Percentiles rank a stretch among this genome's conserved stretches.
These are phyloP conservation scores for Buddleja alternifolia DNA, from an alignment of 257 asterid genomes.

Conservation along the genomic window DNA sequence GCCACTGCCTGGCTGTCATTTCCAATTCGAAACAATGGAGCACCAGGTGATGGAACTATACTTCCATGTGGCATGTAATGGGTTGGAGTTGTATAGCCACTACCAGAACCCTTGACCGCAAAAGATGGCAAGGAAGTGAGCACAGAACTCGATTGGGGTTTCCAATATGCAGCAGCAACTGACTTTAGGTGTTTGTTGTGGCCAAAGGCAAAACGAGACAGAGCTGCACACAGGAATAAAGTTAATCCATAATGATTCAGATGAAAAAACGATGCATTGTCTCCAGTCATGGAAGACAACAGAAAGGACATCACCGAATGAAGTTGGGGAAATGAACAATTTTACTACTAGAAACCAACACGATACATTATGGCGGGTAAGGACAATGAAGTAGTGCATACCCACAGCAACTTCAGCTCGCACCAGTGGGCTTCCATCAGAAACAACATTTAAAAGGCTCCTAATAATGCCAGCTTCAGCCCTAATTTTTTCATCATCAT, in stretches of 20 bases:
- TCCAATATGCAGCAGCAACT: slow-evolving; percentile 90
- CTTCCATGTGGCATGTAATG: slow-evolving; percentile 76
- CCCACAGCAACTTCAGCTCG: slow-evolving; percentile 99
- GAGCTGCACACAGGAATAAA: slow-evolving; percentile 60
- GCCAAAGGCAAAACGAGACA: slow-evolving; percentile 97
- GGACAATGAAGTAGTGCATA: slow-evolving; percentile 40
- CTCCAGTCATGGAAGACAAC: not conserved
- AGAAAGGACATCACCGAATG: not conserved
- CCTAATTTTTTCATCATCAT: slow-evolving; percentile 89
- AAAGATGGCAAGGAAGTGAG: slow-evolving; percentile 87
- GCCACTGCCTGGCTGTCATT: slow-evolving; percentile 56
- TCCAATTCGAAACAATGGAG: slow-evolving; percentile 71
- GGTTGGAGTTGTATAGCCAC: slow-evolving; percentile 85
- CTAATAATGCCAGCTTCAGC: slow-evolving; percentile 75
- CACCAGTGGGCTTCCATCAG: slow-evolving; percentile 98
- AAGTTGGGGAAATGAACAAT: not conserved
- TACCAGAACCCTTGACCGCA: slow-evolving; percentile 64
- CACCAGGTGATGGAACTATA: slow-evolving; percentile 64
- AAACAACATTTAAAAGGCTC: slow-evolving; percentile 73
- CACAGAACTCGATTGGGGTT: slow-evolving; percentile 77
- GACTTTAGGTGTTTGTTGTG: slow-evolving; percentile 91
- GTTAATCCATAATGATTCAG: not conserved
- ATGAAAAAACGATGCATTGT: slow-evolving; percentile 1
- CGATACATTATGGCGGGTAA: slow-evolving; percentile 13
- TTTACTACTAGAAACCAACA: not conserved